Base-by-base conservation (phyloP, 768 basidiomycete species). In the Mycena filopes region DNA sequence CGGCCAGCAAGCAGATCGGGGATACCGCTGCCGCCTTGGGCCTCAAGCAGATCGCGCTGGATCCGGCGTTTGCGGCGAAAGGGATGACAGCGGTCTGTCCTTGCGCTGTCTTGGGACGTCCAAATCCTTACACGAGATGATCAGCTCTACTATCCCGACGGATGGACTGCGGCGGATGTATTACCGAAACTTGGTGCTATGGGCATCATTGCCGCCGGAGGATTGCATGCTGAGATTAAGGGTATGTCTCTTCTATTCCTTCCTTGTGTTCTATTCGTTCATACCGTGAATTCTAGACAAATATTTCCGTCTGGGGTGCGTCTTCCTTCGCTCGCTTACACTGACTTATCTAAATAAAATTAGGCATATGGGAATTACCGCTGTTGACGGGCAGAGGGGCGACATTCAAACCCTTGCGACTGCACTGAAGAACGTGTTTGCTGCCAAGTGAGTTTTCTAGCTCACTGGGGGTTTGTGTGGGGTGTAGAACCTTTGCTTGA, bases 341-440 rank as follows among this genome's bases (percentile, higher is more conserved):
- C 33, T 60, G 31, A 58, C 47, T 62, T 48, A 69, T 31, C 48
- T 28, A 45, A 48, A 36, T 54, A 41, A 57, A 59, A n/a, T 21
- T 69, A 91, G 91, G 33, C 96, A 98, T 76, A 97, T 98, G 95
- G 96, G 96, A 54, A 75, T 90, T 60, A 89, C 91, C n/a, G 96
- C 86, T 23, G 89, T 92, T 9, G 87, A 95, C 63, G 55, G 79
- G 25, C 70, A 83, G 60, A 83, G 95, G 56, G 90, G 87, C 0
- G 96, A 98, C 74, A 75, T 97, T 15, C 89, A 94, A 70, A 88
- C 79, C 73, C 80, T 98, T 60, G 81, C 94, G 47, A 77, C 80
- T 16, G 88, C 87, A 7, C 75, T 98, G 75, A 84, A 83, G 72
- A 88, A 89, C 60, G 79, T 84, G 4, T 72, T 94, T 56, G 71